Conservation (phyloP, 1,284 basidiomycete species). For the Tranzscheliella williamsii region DNA sequence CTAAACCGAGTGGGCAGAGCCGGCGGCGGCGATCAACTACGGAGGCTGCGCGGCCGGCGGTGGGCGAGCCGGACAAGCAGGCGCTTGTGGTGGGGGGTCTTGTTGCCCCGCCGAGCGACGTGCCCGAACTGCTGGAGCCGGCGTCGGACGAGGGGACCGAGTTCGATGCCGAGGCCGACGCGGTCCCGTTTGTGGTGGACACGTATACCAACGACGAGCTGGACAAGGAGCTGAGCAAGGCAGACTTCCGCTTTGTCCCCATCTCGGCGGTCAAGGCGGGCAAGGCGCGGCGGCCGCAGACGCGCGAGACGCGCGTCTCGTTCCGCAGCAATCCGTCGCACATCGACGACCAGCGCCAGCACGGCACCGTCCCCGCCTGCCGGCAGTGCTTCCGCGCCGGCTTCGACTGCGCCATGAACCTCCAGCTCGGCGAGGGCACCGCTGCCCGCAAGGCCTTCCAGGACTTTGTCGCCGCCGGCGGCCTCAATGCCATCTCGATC, state of each 20-base stretch:
- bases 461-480: constrained; percentile 43
- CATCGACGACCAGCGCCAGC: constrained; percentile 15
- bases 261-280: constrained; percentile 33
- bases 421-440: constrained; percentile 41
- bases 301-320: constrained; percentile 38
- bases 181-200: constrained; percentile 16
- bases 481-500: constrained; percentile 37
- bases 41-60: too few species aligned
- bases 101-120: constrained; percentile 44
- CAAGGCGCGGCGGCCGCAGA: constrained; percentile 29
- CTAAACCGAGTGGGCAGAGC: background rate
- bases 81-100: background rate
- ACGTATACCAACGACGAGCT: constrained; percentile 9
- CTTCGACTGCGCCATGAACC: constrained; percentile 46
- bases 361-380: constrained; percentile 25
- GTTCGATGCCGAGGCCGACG: constrained; percentile 6
- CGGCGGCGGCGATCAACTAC: too few species aligned
- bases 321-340: constrained; percentile 31
- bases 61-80: background rate
- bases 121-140: constrained; percentile 9
- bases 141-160: constrained; percentile 28
- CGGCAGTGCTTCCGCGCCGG: constrained; percentile 42
- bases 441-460: constrained; percentile 40
- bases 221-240: constrained; percentile 2
- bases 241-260: constrained; percentile 33